These are phyloP conservation scores for Sporothrix variecibatus DNA, from an alignment of 2,329 filamentous ascomycete genomes.

Conservation along the genomic window DNA sequence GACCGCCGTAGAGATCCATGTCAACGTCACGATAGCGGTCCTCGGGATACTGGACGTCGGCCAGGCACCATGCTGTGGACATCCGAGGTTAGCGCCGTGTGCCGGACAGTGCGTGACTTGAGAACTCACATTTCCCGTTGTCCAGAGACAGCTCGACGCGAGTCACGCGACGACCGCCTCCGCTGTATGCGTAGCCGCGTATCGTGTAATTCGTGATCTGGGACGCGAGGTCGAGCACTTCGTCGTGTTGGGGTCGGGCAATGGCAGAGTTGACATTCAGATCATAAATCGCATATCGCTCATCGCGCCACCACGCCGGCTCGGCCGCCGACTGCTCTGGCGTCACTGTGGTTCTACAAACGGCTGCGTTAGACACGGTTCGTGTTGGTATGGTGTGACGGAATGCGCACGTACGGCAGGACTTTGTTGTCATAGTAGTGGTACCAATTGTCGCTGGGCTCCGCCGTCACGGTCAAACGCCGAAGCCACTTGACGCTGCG, in stretches of 20 bases:
- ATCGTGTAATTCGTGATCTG: slow-evolving; percentile 55
- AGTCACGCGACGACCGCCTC: slow-evolving; percentile 80
- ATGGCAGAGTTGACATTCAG: slow-evolving; percentile 79
- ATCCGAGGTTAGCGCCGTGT: neutral
- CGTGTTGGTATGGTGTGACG: neutral
- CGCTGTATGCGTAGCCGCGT: slow-evolving; percentile 84
- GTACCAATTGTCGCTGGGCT: slow-evolving; percentile 90
- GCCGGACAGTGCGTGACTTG: too few relatives aligned
- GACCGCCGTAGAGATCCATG: slow-evolving; percentile 61
- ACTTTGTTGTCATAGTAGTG: slow-evolving; percentile 94
- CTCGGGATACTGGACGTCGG: slow-evolving; percentile 79
- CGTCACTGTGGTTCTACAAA: slow-evolving; percentile 67
- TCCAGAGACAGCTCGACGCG: slow-evolving; percentile 82
- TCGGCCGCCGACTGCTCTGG: slow-evolving; percentile 55
- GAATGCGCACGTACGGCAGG: slow-evolving; percentile 58
- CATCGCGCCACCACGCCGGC: slow-evolving; percentile 68
- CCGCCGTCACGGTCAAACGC: slow-evolving; percentile 73
- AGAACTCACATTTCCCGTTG: slow-evolving; percentile 59
- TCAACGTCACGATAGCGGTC: slow-evolving; percentile 68
- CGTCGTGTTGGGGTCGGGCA: slow-evolving; percentile 57
- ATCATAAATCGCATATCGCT: slow-evolving; percentile 90
- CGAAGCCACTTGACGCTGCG: slow-evolving; percentile 93
- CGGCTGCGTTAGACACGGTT: neutral
- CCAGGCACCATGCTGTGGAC: slow-evolving; percentile 67
- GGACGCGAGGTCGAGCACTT: slow-evolving; percentile 10